A percentile compares a stretch with the other conserved stretches of the same genome.
These are phyloP conservation scores for Blastocystis sp. DNA, from an alignment of 352 stramenopile species.

Conservation along the genomic window DNA sequence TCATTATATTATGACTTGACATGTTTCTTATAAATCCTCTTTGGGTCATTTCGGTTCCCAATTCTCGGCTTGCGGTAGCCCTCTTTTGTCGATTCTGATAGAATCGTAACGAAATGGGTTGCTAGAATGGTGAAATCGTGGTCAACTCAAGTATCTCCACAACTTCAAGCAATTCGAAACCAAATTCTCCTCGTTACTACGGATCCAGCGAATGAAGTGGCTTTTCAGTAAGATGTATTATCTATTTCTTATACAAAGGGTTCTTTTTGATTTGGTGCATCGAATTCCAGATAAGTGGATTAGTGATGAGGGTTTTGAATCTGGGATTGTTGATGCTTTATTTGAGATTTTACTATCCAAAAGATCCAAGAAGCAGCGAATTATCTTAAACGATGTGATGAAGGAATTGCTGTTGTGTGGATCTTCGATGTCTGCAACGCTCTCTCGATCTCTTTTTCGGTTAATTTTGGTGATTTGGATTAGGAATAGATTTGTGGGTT, in stretches of 20 bases:
- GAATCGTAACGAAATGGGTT: background rate
- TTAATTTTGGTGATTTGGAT: background rate
- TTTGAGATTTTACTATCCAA: background rate
- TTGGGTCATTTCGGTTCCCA: background rate
- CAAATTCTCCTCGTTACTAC: background rate
- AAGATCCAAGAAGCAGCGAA: background rate
- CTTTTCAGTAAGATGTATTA: background rate
- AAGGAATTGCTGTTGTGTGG: background rate
- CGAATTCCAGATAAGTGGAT: background rate
- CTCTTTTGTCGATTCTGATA: background rate
- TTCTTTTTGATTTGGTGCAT: background rate
- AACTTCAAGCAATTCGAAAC: background rate
- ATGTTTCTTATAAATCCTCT: background rate
- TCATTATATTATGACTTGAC: background rate
- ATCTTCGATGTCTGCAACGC: background rate
- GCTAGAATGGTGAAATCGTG: constrained; percentile 20
- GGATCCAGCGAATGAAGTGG: background rate
- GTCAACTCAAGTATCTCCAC: constrained; percentile 33
- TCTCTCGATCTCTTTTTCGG: background rate
- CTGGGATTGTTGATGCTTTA: background rate
- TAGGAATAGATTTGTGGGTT: background rate
- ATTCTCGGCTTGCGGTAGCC: background rate
- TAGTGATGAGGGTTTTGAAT: constrained; percentile 2
- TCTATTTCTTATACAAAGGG: background rate
- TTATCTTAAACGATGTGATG: background rate